Conservation (phyloP, 768 basidiomycete species). For the Lentinus brumalis region DNA sequence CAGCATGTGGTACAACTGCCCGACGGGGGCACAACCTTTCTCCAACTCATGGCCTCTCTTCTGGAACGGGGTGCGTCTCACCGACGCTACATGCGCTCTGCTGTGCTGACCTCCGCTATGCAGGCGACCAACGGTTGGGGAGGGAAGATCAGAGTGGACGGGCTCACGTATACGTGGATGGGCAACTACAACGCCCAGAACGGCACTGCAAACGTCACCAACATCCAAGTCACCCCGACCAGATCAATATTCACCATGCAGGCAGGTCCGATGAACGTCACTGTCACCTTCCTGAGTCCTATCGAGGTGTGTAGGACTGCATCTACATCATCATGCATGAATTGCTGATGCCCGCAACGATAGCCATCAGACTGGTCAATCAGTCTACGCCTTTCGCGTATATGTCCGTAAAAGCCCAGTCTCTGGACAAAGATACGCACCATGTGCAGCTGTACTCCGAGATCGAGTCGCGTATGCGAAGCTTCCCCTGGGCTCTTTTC, state of each 20-base stretch:
- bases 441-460: conserved; percentile 41
- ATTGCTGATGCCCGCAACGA: no score
- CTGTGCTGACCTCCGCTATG: neutral
- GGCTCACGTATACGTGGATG: conserved; percentile 20
- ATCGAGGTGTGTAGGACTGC: conserved; percentile 38
- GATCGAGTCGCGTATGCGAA: conserved; percentile 39
- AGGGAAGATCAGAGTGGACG: conserved; percentile 24
- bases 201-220: conserved; percentile 23
- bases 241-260: conserved; percentile 33
- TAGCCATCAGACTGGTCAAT: conserved; percentile 36
- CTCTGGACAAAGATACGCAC: conserved; percentile 36
- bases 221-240: conserved; percentile 37
- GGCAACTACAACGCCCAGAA: neutral
- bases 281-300: conserved; percentile 40
- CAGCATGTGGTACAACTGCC: conserved; percentile 21
- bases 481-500: no score
- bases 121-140: conserved; percentile 20
- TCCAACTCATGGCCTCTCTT: conserved; percentile 21
- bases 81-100: no score
- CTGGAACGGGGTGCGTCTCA: conserved; percentile 14
- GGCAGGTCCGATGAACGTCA: conserved; percentile 40
- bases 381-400: conserved; percentile 45
- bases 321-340: no score
- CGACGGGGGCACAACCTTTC: neutral
- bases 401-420: conserved; percentile 31